Base-by-base conservation (phyloP, 176 grass and related monocot genomes). In the Areca catechu region DNA sequence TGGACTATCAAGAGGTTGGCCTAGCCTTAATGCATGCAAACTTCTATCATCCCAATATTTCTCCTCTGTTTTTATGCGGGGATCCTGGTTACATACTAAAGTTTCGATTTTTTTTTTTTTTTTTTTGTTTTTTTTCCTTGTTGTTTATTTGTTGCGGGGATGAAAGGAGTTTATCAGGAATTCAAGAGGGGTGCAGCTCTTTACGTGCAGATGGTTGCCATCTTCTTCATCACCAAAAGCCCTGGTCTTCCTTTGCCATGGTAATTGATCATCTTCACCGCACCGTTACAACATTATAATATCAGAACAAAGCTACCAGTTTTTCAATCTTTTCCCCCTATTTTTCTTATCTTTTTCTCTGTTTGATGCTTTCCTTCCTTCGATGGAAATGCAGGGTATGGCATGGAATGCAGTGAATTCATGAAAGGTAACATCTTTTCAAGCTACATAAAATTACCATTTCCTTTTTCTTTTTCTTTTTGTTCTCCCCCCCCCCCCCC, bases 221-320 rank as follows among this genome's bases (percentile, higher is more conserved):
- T 12, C 71, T 28, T 73, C 80, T 20, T 60, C 80, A 48, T 63
- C 87, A 17, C 75, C 87, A 19, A 97, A 85, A 54, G 92, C 92
- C 48, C 87, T 97, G 22, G 69, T 97, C 80, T 97, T 97, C 72
- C 92, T 97, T 16, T 97, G 92, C 60, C 87, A 97, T 68, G 92
- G 92, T 95, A 50, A 43, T 43, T 43, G n/a, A n/a, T n/a, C n/a
- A 43, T 14, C 10, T 43, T 12, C 34, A 3, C 10, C 34, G 0
- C 27, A 29, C 5, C 27, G 5, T 29, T 0, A 25, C 24, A 25
- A 25, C 24, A 25, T 25, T 4, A 4, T 25, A 25, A 25, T 1
- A 4, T 25, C 4, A 25, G 7, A 34, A 34, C 30, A 34, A 34
- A 34, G 7, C 30, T 3, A 5, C 56, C 23, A n/a, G 3, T 3